Evolutionary conservation across 768 basidiomycete species (phyloP), one percentile per base, ranked within the genome.

Genomic region (Suillus hirtellus): DNA sequence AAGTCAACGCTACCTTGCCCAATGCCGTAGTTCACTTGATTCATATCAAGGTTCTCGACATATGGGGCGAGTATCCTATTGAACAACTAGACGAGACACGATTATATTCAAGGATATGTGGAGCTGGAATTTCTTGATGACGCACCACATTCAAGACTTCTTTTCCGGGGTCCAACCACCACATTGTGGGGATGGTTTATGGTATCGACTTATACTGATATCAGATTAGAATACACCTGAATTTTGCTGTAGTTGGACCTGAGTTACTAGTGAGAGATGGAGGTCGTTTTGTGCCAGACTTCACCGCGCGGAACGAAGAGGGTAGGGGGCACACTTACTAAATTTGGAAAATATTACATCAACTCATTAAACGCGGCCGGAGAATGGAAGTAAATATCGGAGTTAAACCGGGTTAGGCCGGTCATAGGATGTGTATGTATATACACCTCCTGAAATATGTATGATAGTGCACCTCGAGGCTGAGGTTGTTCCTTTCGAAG

Each of bases 1-100:
- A 44, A 31, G 52, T 37, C 40, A 10, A 24, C 61, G 74, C 65
- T 73, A 85, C 94, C 95, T 82, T 92, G 90, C 63, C 85, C 90
- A 67, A 96, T 91, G 17, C 93, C 95, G 81, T 96, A 90, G 72
- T 95, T 95, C 56, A 99, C 90, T 76, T 96, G 93, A 73, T 93
- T 90, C 73, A 95, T 85, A 75, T 98, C 95, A 74, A 99, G 79
- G 72, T 98, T 96, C 80, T 95, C 94, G 67, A 98, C 90, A 84
- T 98, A 98, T 0, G 94, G 95, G 34, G 93, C 92, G 58, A 97
- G 86, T 66, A 95, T 91, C 67, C 91, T 87, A 75, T 96, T 96
- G 79, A 97, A 92, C 68, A 95, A 74, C 92, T 87, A 63, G 34
- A 35, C 17, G 35, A 35, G 31, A 55, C 19, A 54, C 61, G 47